Evolutionary conservation across 1,284 basidiomycete species (phyloP), one percentile per base, ranked within the genome.

Genomic region (Pseudozyma hubeiensis): DNA sequence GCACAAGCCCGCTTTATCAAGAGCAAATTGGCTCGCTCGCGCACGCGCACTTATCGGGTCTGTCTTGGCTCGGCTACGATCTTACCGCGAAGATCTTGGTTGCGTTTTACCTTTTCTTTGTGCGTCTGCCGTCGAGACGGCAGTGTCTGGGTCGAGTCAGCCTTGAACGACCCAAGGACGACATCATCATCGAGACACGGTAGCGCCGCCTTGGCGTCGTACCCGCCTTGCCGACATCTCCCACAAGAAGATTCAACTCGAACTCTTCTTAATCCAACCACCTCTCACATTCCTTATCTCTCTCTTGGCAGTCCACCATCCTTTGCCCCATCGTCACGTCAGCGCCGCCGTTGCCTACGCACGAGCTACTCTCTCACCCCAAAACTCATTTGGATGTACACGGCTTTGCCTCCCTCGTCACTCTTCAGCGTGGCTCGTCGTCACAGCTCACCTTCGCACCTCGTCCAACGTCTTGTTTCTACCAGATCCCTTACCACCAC

Each of bases 341-440:
- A 35, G 9, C 34, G 24, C 44, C 48, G 3, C 33, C 16, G 39
- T 7, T 29, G 30, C 48, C 40, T n/a, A 16, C 34, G 46, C 39
- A 52, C 40, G 31, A 10, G 43, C 45, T 37, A n/a, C 33, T 11
- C 44, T 45, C 52, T 50, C 24, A 7, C 39, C 19, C 45, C 17
- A 37, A 33, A 54, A 24, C 34, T 40, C n/a, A 8, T 46, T 67
- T 69, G 49, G 48, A 69, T 69, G 66, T 69, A 49, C 66, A 56
- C 53, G 33, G 61, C 48, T 34, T 24, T 53, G 17, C 30, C 56
- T 53, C 56, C 56, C 39, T 60, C 57, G 56, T 64, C 53, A 53
- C 56, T 69, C n/a, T 53, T 40, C 14, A 69, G 57, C 61, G 53
- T 60, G 49, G 49, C 66, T 56, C 61, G 34, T 62, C 47, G 59